A percentile compares a stretch with the other conserved stretches of the same genome.
These are phyloP conservation scores for Myriangium duriaei DNA, from an alignment of 2,329 filamentous ascomycete species.

Conservation along the genomic window DNA sequence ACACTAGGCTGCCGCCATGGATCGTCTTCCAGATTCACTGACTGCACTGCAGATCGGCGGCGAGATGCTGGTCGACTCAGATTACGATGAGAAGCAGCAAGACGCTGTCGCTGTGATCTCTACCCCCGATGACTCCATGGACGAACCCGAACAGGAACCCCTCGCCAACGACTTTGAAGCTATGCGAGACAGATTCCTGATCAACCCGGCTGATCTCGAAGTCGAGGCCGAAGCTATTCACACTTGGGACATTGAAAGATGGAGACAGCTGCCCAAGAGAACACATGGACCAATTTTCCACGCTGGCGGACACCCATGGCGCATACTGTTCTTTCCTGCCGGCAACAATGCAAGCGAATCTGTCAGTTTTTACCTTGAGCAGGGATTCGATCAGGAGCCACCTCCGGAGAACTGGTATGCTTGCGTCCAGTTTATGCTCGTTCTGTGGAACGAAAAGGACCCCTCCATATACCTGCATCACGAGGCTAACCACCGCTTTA, in stretches of 20 bases:
- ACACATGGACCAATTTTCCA: slow-evolving; percentile 82
- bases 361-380: slow-evolving; percentile 91
- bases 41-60: slow-evolving; percentile 39
- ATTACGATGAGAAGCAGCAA: slow-evolving; percentile 47
- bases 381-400: slow-evolving; percentile 58
- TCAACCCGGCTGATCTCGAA: slow-evolving; percentile 66
- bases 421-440: slow-evolving; percentile 88
- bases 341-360: slow-evolving; percentile 83
- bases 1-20: background rate
- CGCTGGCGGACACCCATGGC: slow-evolving; percentile 82
- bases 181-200: slow-evolving; percentile 71
- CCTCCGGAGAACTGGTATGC: slow-evolving; percentile 91
- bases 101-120: slow-evolving; percentile 47
- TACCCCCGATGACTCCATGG: slow-evolving; percentile 46
- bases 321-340: slow-evolving; percentile 86
- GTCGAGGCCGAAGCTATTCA: slow-evolving; percentile 61
- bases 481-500: slow-evolving; percentile 87
- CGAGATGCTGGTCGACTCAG: slow-evolving; percentile 52
- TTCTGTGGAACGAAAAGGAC: slow-evolving; percentile 88
- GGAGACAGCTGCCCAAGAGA: slow-evolving; percentile 63
- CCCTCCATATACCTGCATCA: slow-evolving; percentile 69
- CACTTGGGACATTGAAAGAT: slow-evolving; percentile 82
- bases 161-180: slow-evolving; percentile 58
- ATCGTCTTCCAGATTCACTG: slow-evolving; percentile 2
- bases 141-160: slow-evolving; percentile 32